These are phyloP conservation scores for Amylostereum areolatum DNA, from an alignment of 1,284 basidiomycete genomes.

Conservation along the genomic window DNA sequence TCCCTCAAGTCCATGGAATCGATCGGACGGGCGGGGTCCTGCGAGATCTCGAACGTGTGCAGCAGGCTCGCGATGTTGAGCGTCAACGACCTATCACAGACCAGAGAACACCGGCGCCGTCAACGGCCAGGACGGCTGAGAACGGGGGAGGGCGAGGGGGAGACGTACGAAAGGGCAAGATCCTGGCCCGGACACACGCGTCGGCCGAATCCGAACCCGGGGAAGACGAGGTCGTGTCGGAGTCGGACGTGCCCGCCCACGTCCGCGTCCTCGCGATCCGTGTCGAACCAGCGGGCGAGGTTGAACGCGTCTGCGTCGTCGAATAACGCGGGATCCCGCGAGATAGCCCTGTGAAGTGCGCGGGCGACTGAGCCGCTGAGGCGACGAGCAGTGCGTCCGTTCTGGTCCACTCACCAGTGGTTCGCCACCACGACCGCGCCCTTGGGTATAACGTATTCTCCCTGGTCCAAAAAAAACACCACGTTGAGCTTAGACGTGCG, in stretches of 20 bases:
- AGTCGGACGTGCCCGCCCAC: slow-evolving; percentile 19
- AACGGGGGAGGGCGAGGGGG: not conserved
- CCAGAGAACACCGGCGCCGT: not conserved
- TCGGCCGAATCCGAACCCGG: slow-evolving; percentile 55
- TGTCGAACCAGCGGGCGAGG: slow-evolving; percentile 51
- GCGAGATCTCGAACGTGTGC: slow-evolving; percentile 51
- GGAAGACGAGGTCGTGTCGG: slow-evolving; percentile 42
- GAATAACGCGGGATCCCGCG: slow-evolving; percentile 49
- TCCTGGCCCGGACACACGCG: slow-evolving; percentile 20
- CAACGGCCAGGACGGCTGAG: slow-evolving; percentile 11
- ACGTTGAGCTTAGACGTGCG: not conserved
- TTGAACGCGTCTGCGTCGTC: slow-evolving; percentile 54
- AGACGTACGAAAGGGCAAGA: no score
- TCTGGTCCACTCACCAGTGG: slow-evolving; percentile 37
- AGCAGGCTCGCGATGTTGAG: slow-evolving; percentile 51
- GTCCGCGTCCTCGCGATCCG: slow-evolving; percentile 25
- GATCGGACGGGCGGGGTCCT: slow-evolving; percentile 44
- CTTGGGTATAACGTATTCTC: slow-evolving; percentile 49
- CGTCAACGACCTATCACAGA: slow-evolving; percentile 42
- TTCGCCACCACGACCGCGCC: slow-evolving; percentile 56
- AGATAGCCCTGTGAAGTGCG: slow-evolving; percentile 37
- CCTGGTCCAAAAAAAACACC: slow-evolving; percentile 23
- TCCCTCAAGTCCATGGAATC: slow-evolving; percentile 53
- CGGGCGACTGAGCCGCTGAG: not conserved
- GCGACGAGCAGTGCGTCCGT: not conserved